These are phyloP conservation scores for Zygosaccharomyces pseudobailii DNA, from an alignment of 1,139 yeast species.

Conservation along the genomic window DNA sequence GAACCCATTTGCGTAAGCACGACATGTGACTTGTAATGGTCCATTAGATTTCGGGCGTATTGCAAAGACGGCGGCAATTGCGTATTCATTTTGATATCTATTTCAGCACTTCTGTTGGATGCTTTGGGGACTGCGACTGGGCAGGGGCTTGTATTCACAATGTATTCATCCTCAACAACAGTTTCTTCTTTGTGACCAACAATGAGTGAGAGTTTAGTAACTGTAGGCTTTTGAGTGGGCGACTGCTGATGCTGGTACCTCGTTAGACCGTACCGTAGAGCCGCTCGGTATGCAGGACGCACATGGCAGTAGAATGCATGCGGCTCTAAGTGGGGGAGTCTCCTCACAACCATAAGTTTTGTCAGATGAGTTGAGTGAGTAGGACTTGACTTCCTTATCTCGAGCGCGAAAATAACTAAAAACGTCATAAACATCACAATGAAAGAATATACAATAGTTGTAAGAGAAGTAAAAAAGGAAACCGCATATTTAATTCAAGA, in stretches of 20 bases:
- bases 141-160: constrained; percentile 3
- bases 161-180: background rate
- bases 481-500: constrained; percentile 50
- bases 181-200: background rate
- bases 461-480: background rate
- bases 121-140: background rate
- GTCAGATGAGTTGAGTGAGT: background rate
- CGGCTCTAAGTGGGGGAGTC: no score
- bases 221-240: constrained; percentile 3
- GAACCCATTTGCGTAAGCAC: constrained; percentile 87
- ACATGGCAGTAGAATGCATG: background rate
- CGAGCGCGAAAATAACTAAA: no score
- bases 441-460: background rate
- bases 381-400: background rate
- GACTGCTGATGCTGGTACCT: constrained; percentile 2
- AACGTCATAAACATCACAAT: background rate
- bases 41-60: constrained; percentile 42
- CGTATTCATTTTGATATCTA: background rate
- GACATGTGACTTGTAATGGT: constrained; percentile 58
- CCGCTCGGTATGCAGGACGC: background rate
- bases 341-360: background rate
- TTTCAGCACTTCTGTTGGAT: background rate
- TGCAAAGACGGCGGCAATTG: constrained; percentile 30
- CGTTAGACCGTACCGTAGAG: background rate
- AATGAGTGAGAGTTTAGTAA: constrained; percentile 8